Evolutionary conservation across 2,329 filamentous ascomycete genomes (phyloP), one percentile per base, ranked within the genome.

Genomic region (Phaeosphaeria sp.): DNA sequence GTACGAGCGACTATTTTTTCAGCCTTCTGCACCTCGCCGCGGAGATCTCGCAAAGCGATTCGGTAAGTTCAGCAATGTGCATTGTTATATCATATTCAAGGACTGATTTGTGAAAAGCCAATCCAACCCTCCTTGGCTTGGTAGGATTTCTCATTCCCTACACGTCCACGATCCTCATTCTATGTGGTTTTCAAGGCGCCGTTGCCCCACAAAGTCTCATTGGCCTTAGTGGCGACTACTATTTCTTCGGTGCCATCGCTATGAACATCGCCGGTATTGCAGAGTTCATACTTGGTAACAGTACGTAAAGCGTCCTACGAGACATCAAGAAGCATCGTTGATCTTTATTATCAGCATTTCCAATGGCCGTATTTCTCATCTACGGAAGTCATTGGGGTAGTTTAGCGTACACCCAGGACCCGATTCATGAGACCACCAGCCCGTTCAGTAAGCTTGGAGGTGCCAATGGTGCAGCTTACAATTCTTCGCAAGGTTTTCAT

Each of bases 1-100:
- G 46, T 68, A 68, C 13, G 65, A 68, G 50, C 61, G 65, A 17
- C 54, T 68, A n/a, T 68, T 68, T 53, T 68, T 68, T 56, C 65
- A 68, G 36, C 65, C 65, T 2, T 66, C 62, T 6, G 64, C 60
- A 3, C 65, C 64, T 6, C 61, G 62, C 6, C 60, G 62, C 15
- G 65, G 65, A 22, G 65, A 68, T 39, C 48, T 66, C 4, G 65
- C 65, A 15, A 68, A 68, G 44, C 57, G 56, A 5, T 68, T 68
- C 5, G 62, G 64, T 63, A 53, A 4, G 47, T 42, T 36, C 3
- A 15, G 6, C n/a, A 3, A 11, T 21, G 30, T 36, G 30, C 30
- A 36, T n/a, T n/a, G n/a, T n/a, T n/a, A n/a, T n/a, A 15, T 36
- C 15, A 15, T 7, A 15, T 36, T 7, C 30, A 36, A 36, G 30